Conservation (phyloP, 1,284 basidiomycete species). For the Mycena sp. region DNA sequence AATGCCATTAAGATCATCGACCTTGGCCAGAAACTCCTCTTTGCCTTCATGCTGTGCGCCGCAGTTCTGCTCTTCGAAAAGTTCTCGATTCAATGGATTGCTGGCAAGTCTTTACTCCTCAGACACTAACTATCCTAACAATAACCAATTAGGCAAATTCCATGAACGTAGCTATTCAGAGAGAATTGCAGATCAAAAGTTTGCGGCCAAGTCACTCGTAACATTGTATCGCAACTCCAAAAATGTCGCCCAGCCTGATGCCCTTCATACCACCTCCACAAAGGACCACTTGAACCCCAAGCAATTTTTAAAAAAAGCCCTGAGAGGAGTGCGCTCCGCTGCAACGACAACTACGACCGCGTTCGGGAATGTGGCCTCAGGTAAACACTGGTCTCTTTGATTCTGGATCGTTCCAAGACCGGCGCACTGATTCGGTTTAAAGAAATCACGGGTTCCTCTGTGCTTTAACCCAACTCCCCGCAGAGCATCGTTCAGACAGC, state of each 20-base stretch:
- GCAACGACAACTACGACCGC: slow-evolving; percentile 87
- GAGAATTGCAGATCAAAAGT: slow-evolving; percentile 86
- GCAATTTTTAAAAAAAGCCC: slow-evolving; percentile 74
- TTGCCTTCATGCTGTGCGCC: slow-evolving; percentile 80
- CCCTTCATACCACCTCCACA: slow-evolving; percentile 46
- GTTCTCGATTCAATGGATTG: slow-evolving; percentile 88
- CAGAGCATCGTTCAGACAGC: slow-evolving; percentile 85
- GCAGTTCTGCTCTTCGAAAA: slow-evolving; percentile 86
- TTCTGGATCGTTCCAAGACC: background rate
- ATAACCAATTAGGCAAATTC: slow-evolving; percentile 22
- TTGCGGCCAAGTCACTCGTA: slow-evolving; percentile 78
- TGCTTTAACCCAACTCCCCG: slow-evolving; percentile 90
- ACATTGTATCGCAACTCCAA: slow-evolving; percentile 83
- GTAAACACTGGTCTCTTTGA: slow-evolving; percentile 7
- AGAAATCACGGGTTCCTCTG: slow-evolving; percentile 78
- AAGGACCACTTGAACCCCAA: slow-evolving; percentile 59
- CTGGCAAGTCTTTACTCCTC: slow-evolving; percentile 55
- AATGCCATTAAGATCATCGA: slow-evolving; percentile 51
- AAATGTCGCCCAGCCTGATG: slow-evolving; percentile 61
- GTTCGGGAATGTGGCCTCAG: slow-evolving; percentile 77
- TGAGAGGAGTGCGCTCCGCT: slow-evolving; percentile 75
- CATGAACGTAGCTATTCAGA: slow-evolving; percentile 53
- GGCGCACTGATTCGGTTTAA: background rate
- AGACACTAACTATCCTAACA: background rate
- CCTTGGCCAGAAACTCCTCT: slow-evolving; percentile 73